Conservation (phyloP, 768 basidiomycete genomes). For the Lentinula lateritia region DNA sequence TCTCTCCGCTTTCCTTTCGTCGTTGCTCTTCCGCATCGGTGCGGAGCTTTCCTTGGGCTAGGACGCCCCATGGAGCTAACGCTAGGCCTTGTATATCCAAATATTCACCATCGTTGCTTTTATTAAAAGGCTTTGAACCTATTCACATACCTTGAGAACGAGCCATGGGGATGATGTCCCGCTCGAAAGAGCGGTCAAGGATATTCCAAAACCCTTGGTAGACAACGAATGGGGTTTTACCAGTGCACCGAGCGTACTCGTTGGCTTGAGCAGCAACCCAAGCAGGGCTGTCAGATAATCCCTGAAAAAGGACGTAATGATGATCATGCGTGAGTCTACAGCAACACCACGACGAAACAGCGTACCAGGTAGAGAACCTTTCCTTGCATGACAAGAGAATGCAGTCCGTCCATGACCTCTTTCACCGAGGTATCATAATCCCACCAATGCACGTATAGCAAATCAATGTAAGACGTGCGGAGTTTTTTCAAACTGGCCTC, state of each 20-base stretch:
- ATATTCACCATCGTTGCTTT: too few relatives aligned
- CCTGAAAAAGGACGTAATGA: conserved; percentile 8
- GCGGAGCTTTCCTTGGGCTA: conserved; percentile 21
- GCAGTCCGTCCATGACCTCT: conserved; percentile 42
- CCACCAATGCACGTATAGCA: conserved; percentile 53
- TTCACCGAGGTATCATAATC: conserved; percentile 38
- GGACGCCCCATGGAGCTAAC: conserved; percentile 31
- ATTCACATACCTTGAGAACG: conserved; percentile 5
- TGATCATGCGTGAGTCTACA: too few relatives aligned
- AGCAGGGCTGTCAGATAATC: conserved; percentile 26
- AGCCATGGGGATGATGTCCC: conserved; percentile 36
- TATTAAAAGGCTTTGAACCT: background rate
- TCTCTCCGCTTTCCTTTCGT: conserved; percentile 23
- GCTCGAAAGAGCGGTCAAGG: conserved; percentile 33
- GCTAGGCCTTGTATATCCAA: conserved; percentile 19
- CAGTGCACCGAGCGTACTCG: conserved; percentile 35
- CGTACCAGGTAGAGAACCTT: conserved; percentile 38
- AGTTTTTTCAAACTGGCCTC: conserved; percentile 31
- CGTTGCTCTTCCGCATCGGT: conserved; percentile 24
- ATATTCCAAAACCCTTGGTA: conserved; percentile 34
- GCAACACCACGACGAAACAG: background rate
- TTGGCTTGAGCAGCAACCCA: conserved; percentile 34
- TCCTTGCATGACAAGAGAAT: conserved; percentile 34
- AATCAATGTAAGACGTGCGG: conserved; percentile 53
- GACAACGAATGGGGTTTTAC: conserved; percentile 38